These are phyloP conservation scores for Ophiobolus disseminans DNA, from an alignment of 2,329 filamentous ascomycete genomes.

Conservation along the genomic window DNA sequence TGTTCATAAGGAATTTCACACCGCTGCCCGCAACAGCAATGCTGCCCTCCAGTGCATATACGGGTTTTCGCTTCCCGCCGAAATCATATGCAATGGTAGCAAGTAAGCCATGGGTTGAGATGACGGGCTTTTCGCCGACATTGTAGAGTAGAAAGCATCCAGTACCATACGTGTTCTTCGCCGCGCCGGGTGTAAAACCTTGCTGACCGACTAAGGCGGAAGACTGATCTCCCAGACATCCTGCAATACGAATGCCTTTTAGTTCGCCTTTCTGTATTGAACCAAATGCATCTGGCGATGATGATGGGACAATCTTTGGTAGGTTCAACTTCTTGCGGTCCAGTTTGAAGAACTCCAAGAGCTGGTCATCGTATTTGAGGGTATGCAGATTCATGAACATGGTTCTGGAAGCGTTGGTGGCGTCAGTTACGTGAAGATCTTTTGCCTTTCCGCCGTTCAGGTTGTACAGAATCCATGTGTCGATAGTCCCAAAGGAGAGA, in stretches of 20 bases:
- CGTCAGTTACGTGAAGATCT: constrained; percentile 80
- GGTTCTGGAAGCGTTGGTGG: constrained; percentile 85
- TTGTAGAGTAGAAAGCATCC: constrained; percentile 92
- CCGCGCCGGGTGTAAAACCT: constrained; percentile 80
- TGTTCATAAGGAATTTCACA: constrained; percentile 73
- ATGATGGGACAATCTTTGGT: constrained; percentile 84
- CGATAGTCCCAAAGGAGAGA: constrained; percentile 84
- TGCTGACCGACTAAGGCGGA: constrained; percentile 85
- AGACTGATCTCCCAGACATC: constrained; percentile 86
- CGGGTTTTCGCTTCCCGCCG: constrained; percentile 68
- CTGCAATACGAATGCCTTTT: constrained; percentile 75
- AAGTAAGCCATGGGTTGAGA: constrained; percentile 81
- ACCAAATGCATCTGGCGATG: constrained; percentile 76
- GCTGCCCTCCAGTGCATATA: constrained; percentile 84
- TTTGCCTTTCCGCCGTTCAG: constrained; percentile 75
- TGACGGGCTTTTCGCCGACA: constrained; percentile 82
- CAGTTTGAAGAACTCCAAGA: constrained; percentile 81
- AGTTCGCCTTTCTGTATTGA: constrained; percentile 61
- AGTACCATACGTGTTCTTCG: constrained; percentile 92
- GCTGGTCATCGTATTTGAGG: constrained; percentile 77
- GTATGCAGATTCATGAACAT: constrained; percentile 94
- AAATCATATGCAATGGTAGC: constrained; percentile 90
- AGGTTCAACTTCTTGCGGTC: constrained; percentile 74
- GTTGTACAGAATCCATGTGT: constrained; percentile 86
- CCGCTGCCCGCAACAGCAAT: constrained; percentile 83